A percentile compares a stretch with the other conserved stretches of the same genome.
Conservation (phyloP, 176 grass and related monocot species). For the Paspalum notatum region DNA sequence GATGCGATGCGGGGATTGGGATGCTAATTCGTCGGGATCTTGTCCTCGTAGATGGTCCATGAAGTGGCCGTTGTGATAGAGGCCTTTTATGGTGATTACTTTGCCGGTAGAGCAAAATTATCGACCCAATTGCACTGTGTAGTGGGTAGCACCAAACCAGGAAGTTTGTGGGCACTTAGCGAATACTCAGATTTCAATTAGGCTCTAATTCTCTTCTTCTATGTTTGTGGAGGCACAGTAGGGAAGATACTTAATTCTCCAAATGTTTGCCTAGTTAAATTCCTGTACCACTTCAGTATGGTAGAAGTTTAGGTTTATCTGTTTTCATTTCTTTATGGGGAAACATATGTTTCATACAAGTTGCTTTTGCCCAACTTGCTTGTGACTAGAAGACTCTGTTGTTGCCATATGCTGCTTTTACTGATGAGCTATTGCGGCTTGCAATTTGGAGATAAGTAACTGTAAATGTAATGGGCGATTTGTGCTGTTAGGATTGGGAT, state of each 20-base stretch:
- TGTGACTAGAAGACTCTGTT: neutral
- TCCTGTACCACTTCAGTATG: neutral
- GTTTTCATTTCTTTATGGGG: neutral
- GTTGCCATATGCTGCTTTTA: neutral
- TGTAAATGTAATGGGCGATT: too few relatives aligned
- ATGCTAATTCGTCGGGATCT: neutral
- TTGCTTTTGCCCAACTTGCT: neutral
- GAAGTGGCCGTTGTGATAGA: neutral
- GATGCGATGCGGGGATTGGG: neutral
- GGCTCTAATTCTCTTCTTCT: neutral
- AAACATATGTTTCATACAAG: neutral
- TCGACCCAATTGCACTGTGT: neutral
- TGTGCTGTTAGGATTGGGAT: too few relatives aligned
- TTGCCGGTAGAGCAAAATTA: neutral
- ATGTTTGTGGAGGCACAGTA: neutral
- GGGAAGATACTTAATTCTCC: too few relatives aligned
- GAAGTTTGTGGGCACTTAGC: neutral
- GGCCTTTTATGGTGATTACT: neutral
- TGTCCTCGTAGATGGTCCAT: neutral
- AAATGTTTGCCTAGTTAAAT: neutral
- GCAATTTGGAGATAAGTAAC: slow-evolving; percentile 17
- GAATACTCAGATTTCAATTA: neutral
- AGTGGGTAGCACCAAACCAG: neutral
- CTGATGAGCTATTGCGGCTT: neutral
- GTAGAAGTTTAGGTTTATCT: neutral